Evolutionary conservation across 148 eudicot species (phyloP).

Genomic region (Oxyria digyna): DNA sequence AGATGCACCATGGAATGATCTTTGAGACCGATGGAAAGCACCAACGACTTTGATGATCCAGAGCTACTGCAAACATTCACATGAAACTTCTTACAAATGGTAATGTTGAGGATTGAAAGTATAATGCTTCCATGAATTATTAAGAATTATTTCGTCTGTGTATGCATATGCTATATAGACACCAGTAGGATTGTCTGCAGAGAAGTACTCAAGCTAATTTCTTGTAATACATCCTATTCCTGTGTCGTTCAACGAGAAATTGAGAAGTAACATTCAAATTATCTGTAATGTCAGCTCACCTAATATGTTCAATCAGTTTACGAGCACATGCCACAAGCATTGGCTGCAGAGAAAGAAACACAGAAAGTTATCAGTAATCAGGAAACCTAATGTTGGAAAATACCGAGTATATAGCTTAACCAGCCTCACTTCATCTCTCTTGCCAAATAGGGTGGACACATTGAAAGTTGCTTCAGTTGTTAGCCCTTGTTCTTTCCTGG

Average conservation of each 20-base stretch:
- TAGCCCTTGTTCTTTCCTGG: conserved; percentile 77
- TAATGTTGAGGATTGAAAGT: not conserved
- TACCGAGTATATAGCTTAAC: not conserved
- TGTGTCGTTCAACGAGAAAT: not conserved
- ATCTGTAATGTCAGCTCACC: conserved; percentile 22
- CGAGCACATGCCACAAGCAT: conserved; percentile 79
- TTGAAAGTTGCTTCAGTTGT: conserved; percentile 43
- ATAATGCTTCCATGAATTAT: too few species aligned
- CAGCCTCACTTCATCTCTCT: conserved; percentile 65
- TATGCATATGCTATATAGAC: too few species aligned
- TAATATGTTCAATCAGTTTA: conserved; percentile 71
- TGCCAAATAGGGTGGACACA: conserved; percentile 68
- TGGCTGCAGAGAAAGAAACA: conserved; percentile 42
- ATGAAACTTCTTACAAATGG: not conserved
- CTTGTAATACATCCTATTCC: too few species aligned
- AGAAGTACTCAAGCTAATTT: too few species aligned
- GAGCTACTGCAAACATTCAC: conserved; percentile 35
- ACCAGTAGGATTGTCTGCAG: too few species aligned
- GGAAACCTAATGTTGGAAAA: not conserved
- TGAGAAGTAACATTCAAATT: not conserved
- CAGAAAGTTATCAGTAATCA: conserved; percentile 1
- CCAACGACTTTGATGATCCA: conserved; percentile 53
- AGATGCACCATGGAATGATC: conserved; percentile 67
- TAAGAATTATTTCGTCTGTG: too few species aligned
- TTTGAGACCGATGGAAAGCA: conserved; percentile 77